Evolutionary conservation across 2,329 filamentous ascomycete genomes (phyloP), one percentile per base, ranked within the genome.

Genomic region (Helminthosporium solani): DNA sequence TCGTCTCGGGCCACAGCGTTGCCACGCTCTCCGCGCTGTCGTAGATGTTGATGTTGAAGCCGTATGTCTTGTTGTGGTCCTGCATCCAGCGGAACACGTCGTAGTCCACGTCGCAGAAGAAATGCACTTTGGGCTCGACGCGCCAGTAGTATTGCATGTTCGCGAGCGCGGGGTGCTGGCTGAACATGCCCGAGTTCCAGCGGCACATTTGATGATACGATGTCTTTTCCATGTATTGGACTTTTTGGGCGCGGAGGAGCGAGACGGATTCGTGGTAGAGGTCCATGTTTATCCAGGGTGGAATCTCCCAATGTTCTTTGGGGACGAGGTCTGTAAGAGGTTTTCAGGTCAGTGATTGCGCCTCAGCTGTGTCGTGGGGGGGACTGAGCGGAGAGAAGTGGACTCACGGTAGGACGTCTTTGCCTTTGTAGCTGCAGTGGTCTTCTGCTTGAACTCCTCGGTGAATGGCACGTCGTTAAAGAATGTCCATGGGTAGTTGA

Each of bases 401-500:
- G n/a, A 47, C 47, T 33, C 80, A 91, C 87, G 88, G 68, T 94
- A 96, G 70, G 80, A 81, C 63, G 87, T 88, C 70, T 95, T 85
- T 37, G 92, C 94, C 57, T 95, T 96, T 15, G 92, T 97, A 40
- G 82, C 85, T 21, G 85, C 89, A 52, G 80, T 78, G 0, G 91
- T 97, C 70, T 81, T 83, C 61, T 76, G 77, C 75, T 95, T 97
- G 77, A 99, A 99, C 61, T 97, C 91, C 14, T 94, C 87, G 2
- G 87, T 85, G 66, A 99, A 99, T 14, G 89, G 88, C 42, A 88
- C 85, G 65, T 99, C 92, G 73, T 99, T 99, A 80, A 99, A 95
- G 71, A 99, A 99, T 7, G 90, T 96, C 90, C 94, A 99, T 0
- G 94, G 94, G 67, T 99, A 99, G 76, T 99, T 99, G 82, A 97